Base-by-base conservation (phyloP, 2,329 filamentous ascomycete genomes). In the Pleomassaria siparia region DNA sequence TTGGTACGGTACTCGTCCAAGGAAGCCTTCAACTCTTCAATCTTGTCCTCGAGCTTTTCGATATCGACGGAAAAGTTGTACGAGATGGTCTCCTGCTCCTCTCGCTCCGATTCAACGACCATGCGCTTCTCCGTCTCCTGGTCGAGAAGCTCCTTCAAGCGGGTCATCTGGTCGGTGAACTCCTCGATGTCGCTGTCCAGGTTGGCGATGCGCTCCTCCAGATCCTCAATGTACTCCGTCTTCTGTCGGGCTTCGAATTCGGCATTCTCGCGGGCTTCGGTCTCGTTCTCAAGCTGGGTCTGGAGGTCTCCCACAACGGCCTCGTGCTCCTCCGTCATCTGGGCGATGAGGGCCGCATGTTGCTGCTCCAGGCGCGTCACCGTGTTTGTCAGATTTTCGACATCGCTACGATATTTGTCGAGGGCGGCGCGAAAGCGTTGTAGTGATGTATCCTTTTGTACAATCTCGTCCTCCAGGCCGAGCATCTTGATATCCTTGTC, bases 341-440 rank as follows among this genome's bases (percentile, higher is more conserved):
- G 61, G 2, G 51, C 58, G 12, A 77, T 63, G 15, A 58, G 59
- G 1, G 59, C 56, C 4, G 57, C 51, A 45, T 76, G 71, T 24
- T 74, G 66, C 11, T 66, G 50, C 52, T 77, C 74, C 50, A 75
- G 70, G 3, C 56, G 57, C 2, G 58, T 64, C 30, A 76, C 69
- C 7, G 74, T 65, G 15, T 55, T 49, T 4, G 69, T 67, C 28
- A 75, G 58, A 12, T 62, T 59, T 18, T 64, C 55, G 41, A 75
- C 67, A 25, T 76, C 72, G 9, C 53, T 49, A 24, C 66, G 68
- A 51, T 74, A 76, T 11, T 60, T 59, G 12, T 73, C 62, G 26
- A 77, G 55, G 9, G 70, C 68, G 13, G 59, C 51, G 8, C 63
- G 64, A n/a, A 76, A 61, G 20, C 66, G 69, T 16, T 69, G 62